phyloP scores from a whole-genome alignment of 2,329 filamentous ascomycete genomes.

The Colletotrichum sp. region DNA sequence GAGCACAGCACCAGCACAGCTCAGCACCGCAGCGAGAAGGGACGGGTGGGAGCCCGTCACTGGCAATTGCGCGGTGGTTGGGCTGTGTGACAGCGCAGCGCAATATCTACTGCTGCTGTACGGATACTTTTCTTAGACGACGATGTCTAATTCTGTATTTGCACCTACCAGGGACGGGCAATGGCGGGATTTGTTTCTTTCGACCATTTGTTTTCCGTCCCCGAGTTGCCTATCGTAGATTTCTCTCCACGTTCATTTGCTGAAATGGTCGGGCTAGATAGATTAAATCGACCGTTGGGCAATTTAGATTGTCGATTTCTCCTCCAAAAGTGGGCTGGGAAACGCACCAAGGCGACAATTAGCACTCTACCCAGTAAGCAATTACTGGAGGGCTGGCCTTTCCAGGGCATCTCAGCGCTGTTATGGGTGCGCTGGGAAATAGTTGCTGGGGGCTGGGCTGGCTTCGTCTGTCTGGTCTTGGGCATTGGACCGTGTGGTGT shows the following conservation, averaged over 20 bases:
- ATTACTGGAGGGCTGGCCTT: not conserved
- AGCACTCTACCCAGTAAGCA: not conserved
- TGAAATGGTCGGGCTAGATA: not conserved
- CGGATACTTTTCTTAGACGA: not conserved
- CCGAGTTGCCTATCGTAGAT: conserved; percentile 5
- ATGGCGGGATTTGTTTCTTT: conserved; percentile 6
- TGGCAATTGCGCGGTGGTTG: not conserved
- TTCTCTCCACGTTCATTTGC: conserved; percentile 1
- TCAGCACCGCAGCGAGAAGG: not conserved
- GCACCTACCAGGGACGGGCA: not conserved
- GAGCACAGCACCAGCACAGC: not conserved
- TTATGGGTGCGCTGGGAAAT: not conserved
- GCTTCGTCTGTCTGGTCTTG: not conserved
- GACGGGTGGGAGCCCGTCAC: not conserved
- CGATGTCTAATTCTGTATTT: not conserved
- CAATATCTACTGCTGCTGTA: not conserved
- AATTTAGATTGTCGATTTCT: not conserved
- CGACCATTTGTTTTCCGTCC: not conserved
- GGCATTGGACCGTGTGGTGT: not conserved
- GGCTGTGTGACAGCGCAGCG: not conserved
- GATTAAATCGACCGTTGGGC: conserved; percentile 3
- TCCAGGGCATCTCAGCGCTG: not conserved
- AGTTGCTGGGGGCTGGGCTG: not conserved
- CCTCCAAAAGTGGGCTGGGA: conserved; percentile 10
- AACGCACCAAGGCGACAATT: not conserved